Conservation (phyloP, 169 alveolate species). For the Eimeria necatrix region DNA sequence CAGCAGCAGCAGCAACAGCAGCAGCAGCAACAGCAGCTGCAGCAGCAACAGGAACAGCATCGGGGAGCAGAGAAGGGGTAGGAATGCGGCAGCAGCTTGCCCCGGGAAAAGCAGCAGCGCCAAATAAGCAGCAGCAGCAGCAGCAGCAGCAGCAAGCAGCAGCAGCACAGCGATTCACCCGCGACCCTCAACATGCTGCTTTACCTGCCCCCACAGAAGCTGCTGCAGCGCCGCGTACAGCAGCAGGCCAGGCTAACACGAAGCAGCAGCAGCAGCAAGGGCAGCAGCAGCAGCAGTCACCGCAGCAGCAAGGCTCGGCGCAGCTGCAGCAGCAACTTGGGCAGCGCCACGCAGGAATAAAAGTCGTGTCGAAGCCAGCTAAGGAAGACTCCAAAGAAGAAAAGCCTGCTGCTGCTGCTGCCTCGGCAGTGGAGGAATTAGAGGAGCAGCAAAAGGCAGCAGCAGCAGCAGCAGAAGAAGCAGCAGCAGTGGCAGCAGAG, state of each 20-base stretch:
- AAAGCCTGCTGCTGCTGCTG: neutral
- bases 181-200: neutral
- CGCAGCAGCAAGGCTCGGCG: neutral
- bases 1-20: constrained; percentile 26
- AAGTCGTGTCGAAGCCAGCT: neutral
- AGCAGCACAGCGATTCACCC: neutral
- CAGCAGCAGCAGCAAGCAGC: constrained; percentile 16
- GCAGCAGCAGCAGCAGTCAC: neutral
- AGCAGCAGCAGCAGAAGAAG: neutral
- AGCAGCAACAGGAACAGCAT: neutral
- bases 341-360: constrained; percentile 15
- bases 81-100: neutral
- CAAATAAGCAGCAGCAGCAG: neutral
- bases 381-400: neutral
- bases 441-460: neutral
- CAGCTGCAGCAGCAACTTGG: constrained; percentile 1
- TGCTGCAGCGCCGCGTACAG: neutral
- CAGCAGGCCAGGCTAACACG: neutral
- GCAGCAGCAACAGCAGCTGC: constrained; percentile 3
- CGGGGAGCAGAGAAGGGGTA: neutral
- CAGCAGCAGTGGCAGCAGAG: neutral
- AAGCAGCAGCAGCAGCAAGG: no score
- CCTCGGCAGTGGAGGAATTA: neutral
- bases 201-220: constrained; percentile 3
- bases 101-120: neutral